phyloP scores from a whole-genome alignment of 495 filamentous ascomycete species.

The Xylaria scruposa region DNA sequence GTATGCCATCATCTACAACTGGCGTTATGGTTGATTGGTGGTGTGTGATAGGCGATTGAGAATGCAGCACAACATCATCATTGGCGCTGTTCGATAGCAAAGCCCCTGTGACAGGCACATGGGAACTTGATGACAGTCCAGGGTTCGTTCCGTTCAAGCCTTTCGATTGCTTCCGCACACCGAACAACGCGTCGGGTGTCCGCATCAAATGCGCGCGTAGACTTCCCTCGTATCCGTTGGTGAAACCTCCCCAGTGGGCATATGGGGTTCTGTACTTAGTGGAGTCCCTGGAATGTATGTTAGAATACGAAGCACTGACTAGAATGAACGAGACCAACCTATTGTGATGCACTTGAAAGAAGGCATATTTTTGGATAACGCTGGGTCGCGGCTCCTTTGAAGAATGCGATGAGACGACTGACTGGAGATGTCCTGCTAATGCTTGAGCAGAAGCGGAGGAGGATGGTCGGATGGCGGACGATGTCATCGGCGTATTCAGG shows the following conservation, averaged over 20 bases:
- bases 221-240: constrained; percentile 62
- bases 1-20: neutral
- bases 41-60: constrained; percentile 4
- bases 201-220: constrained; percentile 53
- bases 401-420: constrained; percentile 21
- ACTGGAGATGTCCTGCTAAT: constrained; percentile 31
- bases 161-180: constrained; percentile 34
- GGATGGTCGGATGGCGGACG: constrained; percentile 38
- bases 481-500: constrained; percentile 42
- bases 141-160: constrained; percentile 27
- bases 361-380: constrained; percentile 55
- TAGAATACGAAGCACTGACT: constrained; percentile 16
- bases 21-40: constrained; percentile 4
- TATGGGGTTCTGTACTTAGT: constrained; percentile 60
- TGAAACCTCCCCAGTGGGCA: constrained; percentile 57
- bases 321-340: constrained; percentile 34
- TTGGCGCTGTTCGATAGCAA: constrained; percentile 18
- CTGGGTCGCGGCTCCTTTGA: constrained; percentile 33
- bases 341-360: constrained; percentile 60
- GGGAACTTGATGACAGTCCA: constrained; percentile 8
- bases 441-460: constrained; percentile 38
- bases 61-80: constrained; percentile 1
- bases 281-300: constrained; percentile 46
- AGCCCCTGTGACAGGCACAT: constrained; percentile 30
- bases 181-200: constrained; percentile 47